phyloP scores from a whole-genome alignment of 2,329 filamentous ascomycete species.

The Cladophialophora carrionii region DNA sequence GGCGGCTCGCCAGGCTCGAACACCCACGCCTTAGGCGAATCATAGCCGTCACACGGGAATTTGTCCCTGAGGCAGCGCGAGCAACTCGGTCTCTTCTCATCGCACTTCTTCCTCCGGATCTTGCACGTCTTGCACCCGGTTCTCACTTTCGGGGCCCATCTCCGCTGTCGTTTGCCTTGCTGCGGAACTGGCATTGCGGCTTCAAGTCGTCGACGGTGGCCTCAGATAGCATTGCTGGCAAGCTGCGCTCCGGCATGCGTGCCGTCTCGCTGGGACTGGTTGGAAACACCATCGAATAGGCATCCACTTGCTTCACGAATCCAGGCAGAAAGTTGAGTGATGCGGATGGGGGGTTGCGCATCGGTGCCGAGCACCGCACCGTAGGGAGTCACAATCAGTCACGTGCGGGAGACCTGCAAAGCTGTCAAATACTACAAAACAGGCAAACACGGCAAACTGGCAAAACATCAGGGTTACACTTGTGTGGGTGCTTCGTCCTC shows the following conservation, averaged over 20 bases:
- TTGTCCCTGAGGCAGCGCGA: constrained; percentile 22
- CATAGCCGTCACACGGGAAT: constrained; percentile 24
- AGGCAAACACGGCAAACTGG: not conserved
- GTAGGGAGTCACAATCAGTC: not conserved
- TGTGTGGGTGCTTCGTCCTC: not conserved
- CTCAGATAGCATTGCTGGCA: not conserved
- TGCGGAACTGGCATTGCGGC: constrained; percentile 3
- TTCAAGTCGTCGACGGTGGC: not conserved
- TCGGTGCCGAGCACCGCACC: no score
- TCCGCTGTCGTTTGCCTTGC: constrained; percentile 15
- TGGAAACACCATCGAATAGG: not conserved
- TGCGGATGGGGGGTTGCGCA: not conserved
- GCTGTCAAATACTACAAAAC: not conserved
- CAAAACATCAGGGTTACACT: not conserved
- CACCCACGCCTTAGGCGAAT: constrained; percentile 25
- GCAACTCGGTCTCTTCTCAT: constrained; percentile 24
- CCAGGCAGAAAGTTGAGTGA: not conserved
- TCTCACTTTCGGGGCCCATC: constrained; percentile 21
- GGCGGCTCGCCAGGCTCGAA: constrained; percentile 11
- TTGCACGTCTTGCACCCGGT: constrained; percentile 26
- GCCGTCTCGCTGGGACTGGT: not conserved
- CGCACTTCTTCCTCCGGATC: constrained; percentile 20
- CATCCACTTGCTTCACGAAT: not conserved
- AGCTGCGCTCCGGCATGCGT: not conserved
- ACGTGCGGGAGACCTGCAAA: not conserved